phyloP scores from a whole-genome alignment of 1,284 basidiomycete genomes.

The Ustilago lituana region DNA sequence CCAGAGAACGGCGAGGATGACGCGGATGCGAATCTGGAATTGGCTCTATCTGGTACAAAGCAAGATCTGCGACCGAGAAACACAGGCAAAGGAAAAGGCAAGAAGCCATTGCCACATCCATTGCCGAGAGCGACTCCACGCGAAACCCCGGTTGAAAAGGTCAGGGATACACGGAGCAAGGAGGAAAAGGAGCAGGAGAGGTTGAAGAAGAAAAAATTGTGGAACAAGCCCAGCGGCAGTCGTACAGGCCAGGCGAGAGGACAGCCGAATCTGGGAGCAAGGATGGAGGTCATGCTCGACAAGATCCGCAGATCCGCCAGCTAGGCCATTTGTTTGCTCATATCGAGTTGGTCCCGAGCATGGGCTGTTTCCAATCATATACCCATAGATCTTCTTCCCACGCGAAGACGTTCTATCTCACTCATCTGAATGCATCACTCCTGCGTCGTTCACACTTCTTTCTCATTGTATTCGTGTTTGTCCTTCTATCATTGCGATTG shows the following conservation, averaged over 20 bases:
- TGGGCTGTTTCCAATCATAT: constrained; percentile 1
- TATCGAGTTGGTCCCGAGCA: no score
- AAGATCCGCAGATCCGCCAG: constrained; percentile 51
- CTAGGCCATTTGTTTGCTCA: neutral
- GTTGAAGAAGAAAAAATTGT: constrained; percentile 51
- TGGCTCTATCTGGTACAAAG: constrained; percentile 16
- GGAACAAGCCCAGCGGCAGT: constrained; percentile 62
- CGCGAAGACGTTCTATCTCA: neutral
- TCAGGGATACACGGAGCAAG: constrained; percentile 36
- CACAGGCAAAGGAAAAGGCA: constrained; percentile 14
- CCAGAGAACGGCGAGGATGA: constrained; percentile 37
- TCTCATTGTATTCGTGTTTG: no score
- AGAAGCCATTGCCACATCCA: constrained; percentile 44
- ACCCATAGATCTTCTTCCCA: constrained; percentile 4
- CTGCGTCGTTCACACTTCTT: no score
- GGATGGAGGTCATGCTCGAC: constrained; percentile 65
- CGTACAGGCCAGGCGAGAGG: constrained; percentile 53
- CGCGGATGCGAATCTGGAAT: constrained; percentile 7
- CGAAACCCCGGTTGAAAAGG: constrained; percentile 3
- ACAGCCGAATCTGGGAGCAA: constrained; percentile 63
- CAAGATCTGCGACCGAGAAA: constrained; percentile 39
- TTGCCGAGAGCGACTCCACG: constrained; percentile 9
- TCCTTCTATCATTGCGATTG: no score
- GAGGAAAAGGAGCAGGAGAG: constrained; percentile 56
- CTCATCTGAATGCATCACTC: no score